Base-by-base conservation (phyloP, 371 early-diverging fungal species). In the Apophysomyces variabilis region DNA sequence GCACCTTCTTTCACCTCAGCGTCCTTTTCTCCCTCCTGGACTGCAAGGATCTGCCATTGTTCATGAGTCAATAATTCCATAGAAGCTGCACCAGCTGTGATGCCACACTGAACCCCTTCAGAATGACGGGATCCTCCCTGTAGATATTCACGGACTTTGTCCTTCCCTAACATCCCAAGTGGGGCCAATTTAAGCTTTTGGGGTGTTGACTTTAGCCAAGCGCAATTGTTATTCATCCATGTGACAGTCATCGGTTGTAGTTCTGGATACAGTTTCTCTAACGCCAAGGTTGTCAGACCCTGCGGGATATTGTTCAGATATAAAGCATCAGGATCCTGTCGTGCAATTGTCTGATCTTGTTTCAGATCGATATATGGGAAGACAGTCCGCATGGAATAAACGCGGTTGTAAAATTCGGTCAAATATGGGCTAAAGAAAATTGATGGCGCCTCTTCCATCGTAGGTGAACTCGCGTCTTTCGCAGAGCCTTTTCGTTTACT, bases 341-440 rank as follows among this genome's bases (percentile, higher is more conserved):
- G 65, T 0, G 70, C 73, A 11, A 70, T 79, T 66, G 43, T 50
- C 57, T 83, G 84, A 21, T 73, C 70, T 13, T 80, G 79, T 6
- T 74, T 62, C n/a, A 87, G 66, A 64, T 87, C 74, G 58, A 87
- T 64, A 57, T 74, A 78, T 2, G 80, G 80, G 16, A 79, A 69
- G 36, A 81, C 80, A 56, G 73, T 73, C 12, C 84, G 74, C 85
- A 85, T 85, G 37, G 82, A 61, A 37, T 68, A 81, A 7, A 87
- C 50, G 14, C 72, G 58, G 64, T 86, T 85, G 67, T 84, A 85
- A 56, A 75, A 76, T 32, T 75, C 67, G 7, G 18, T 37, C 9
- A 79, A 26, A 0, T 70, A 65, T 16, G 66, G 61, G 54, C 65
- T 46, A 9, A 70, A 74, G 37, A 59, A 60, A 50, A 67, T 65